These are phyloP conservation scores for Endocalyx cinctus DNA, from an alignment of 2,329 filamentous ascomycete species.

Conservation along the genomic window DNA sequence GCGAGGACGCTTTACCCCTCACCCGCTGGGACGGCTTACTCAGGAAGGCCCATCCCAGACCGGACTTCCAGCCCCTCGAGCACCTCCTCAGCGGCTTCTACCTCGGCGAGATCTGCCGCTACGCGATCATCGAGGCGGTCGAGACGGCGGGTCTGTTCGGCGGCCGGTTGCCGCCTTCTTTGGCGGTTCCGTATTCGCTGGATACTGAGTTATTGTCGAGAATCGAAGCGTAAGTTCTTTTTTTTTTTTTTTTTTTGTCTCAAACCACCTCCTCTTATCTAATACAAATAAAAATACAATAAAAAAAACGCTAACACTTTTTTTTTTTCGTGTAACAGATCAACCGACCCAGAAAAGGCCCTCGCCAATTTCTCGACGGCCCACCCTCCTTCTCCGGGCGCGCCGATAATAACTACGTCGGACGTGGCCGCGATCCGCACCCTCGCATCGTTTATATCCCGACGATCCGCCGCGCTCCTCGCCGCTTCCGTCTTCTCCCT, in stretches of 20 bases:
- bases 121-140: slow-evolving; percentile 56
- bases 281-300: no score
- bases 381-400: slow-evolving; percentile 40
- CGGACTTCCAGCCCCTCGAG: slow-evolving; percentile 39
- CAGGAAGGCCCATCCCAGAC: slow-evolving; percentile 40
- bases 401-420: slow-evolving; percentile 26
- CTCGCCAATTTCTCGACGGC: slow-evolving; percentile 43
- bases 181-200: slow-evolving; percentile 51
- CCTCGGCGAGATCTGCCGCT: slow-evolving; percentile 59
- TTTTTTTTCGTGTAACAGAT: no score
- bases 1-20: slow-evolving; percentile 51
- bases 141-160: slow-evolving; percentile 49
- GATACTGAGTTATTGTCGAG: slow-evolving; percentile 57
- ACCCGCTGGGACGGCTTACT: slow-evolving; percentile 58
- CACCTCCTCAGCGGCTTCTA: slow-evolving; percentile 60
- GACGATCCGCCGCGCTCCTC: slow-evolving; percentile 55
- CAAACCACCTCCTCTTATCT: no score
- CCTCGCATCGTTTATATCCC: slow-evolving; percentile 51
- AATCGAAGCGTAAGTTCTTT: slow-evolving; percentile 48
- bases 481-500: slow-evolving; percentile 56
- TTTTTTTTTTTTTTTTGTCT: no score
- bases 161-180: slow-evolving; percentile 50
- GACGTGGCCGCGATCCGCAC: slow-evolving; percentile 50
- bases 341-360: slow-evolving; percentile 38
- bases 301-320: no score